Evolutionary conservation across 2,329 filamentous ascomycete species (phyloP).

Genomic region (Colletotrichum trifolii): DNA sequence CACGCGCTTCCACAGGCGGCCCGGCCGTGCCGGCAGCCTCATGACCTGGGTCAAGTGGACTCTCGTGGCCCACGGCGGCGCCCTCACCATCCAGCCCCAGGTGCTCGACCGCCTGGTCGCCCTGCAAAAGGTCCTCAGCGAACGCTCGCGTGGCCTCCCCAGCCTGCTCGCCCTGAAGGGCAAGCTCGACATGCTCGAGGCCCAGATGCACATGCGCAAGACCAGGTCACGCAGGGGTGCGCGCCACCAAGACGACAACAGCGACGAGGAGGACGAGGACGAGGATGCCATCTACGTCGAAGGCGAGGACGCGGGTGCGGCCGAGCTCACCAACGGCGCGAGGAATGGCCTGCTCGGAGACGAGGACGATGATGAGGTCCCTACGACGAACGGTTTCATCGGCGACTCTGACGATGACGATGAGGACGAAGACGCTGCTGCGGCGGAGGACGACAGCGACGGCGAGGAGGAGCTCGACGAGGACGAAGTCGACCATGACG

Average conservation of each 20-base stretch:
- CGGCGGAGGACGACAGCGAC: slow-evolving; percentile 57
- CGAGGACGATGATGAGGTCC: slow-evolving; percentile 68
- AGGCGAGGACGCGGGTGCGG: slow-evolving; percentile 49
- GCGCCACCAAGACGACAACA: slow-evolving; percentile 56
- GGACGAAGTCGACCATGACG: slow-evolving; percentile 69
- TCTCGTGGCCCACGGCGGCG: slow-evolving; percentile 90
- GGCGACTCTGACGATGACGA: slow-evolving; percentile 70
- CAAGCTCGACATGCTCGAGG: slow-evolving; percentile 92
- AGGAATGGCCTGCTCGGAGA: slow-evolving; percentile 55
- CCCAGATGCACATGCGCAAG: slow-evolving; percentile 84
- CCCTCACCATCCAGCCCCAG: slow-evolving; percentile 86
- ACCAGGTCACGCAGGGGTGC: slow-evolving; percentile 66
- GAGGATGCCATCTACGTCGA: slow-evolving; percentile 66
- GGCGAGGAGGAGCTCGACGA: slow-evolving; percentile 64
- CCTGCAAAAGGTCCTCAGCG: slow-evolving; percentile 87
- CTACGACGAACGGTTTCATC: slow-evolving; percentile 63
- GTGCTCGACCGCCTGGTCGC: slow-evolving; percentile 81
- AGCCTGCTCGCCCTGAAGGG: slow-evolving; percentile 90
- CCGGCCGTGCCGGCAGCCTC: slow-evolving; percentile 88
- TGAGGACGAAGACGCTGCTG: slow-evolving; percentile 51
- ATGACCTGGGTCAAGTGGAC: slow-evolving; percentile 98
- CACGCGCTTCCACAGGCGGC: slow-evolving; percentile 85
- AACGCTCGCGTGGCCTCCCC: slow-evolving; percentile 83
- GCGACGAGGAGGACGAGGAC: slow-evolving; percentile 64
- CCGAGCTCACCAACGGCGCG: slow-evolving; percentile 45